Conservation (phyloP, 331 rosid species). For the Malus hybrid region DNA sequence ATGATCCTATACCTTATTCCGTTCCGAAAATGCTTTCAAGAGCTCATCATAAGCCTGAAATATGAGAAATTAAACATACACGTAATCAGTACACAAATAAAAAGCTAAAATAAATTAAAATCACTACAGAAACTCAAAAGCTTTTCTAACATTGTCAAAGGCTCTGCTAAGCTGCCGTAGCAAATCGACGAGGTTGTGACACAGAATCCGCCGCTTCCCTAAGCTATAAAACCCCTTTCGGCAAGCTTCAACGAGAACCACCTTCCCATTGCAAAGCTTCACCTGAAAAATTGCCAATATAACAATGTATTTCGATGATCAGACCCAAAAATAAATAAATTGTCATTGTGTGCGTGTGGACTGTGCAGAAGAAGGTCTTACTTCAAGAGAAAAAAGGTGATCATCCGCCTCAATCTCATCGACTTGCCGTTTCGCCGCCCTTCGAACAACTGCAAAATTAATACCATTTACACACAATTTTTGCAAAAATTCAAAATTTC, state of each 20-base stretch:
- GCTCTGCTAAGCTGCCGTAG: constrained; percentile 95
- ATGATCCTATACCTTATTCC: constrained; percentile 64
- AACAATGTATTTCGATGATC: background rate
- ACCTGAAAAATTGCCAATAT: constrained; percentile 38
- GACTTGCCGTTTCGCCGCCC: constrained; percentile 41
- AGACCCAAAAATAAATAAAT: background rate
- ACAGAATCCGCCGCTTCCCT: constrained; percentile 74
- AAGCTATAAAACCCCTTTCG: constrained; percentile 74
- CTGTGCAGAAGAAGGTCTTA: constrained; percentile 18
- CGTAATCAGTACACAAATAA: background rate
- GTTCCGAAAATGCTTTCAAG: constrained; percentile 79
- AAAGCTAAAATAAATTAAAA: background rate
- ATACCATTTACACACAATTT: background rate
- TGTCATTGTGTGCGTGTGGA: background rate
- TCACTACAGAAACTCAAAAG: background rate
- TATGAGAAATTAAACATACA: constrained; percentile 12
- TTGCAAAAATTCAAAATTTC: background rate
- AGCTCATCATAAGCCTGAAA: constrained; percentile 83
- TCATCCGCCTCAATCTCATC: constrained; percentile 62
- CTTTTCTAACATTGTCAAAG: constrained; percentile 60
- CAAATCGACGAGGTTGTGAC: constrained; percentile 87
- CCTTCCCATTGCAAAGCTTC: constrained; percentile 89
- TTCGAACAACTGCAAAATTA: constrained; percentile 61
- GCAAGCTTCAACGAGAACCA: constrained; percentile 87
- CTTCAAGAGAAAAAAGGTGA: constrained; percentile 80